Evolutionary conservation across 176 grass and related monocot species (phyloP).

Genomic region (Phyllostachys edulis): DNA sequence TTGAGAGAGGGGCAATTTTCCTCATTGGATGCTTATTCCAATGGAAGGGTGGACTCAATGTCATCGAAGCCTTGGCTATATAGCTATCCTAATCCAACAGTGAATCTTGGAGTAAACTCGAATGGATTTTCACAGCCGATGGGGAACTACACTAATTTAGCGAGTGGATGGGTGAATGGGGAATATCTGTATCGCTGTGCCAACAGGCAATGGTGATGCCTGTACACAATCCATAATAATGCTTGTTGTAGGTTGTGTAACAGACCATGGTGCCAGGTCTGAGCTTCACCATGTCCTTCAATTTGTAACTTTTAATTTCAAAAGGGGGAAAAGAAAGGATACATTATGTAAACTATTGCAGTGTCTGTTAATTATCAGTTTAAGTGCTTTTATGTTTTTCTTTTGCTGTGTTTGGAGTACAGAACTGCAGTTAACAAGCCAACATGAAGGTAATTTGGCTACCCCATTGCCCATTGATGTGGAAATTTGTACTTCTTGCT

Average conservation of each 20-base stretch:
- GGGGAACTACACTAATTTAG: constrained; percentile 50
- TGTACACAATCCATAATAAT: constrained; percentile 36
- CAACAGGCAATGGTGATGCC: constrained; percentile 54
- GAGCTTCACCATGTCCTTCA: constrained; percentile 18
- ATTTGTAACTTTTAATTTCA: constrained; percentile 21
- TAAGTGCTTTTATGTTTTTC: background rate
- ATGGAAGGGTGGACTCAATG: constrained; percentile 34
- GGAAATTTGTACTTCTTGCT: background rate
- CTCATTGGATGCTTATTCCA: constrained; percentile 47
- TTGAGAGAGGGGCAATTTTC: constrained; percentile 45
- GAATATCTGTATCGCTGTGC: constrained; percentile 56
- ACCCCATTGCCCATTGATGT: background rate
- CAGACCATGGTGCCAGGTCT: constrained; percentile 30
- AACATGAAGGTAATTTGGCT: background rate
- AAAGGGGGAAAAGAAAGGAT: constrained; percentile 35
- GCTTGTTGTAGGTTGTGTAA: constrained; percentile 41
- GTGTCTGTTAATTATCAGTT: background rate
- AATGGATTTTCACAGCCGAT: constrained; percentile 44
- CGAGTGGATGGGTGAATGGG: constrained; percentile 40
- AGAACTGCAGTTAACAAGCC: background rate
- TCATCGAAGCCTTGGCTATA: constrained; percentile 44
- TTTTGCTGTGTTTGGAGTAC: background rate
- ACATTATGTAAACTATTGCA: constrained; percentile 25
- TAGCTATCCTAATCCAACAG: constrained; percentile 42
- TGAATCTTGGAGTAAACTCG: constrained; percentile 44